Conservation (phyloP, 2,329 filamentous ascomycete genomes). For the Stagonosporopsis chrysanthemi region DNA sequence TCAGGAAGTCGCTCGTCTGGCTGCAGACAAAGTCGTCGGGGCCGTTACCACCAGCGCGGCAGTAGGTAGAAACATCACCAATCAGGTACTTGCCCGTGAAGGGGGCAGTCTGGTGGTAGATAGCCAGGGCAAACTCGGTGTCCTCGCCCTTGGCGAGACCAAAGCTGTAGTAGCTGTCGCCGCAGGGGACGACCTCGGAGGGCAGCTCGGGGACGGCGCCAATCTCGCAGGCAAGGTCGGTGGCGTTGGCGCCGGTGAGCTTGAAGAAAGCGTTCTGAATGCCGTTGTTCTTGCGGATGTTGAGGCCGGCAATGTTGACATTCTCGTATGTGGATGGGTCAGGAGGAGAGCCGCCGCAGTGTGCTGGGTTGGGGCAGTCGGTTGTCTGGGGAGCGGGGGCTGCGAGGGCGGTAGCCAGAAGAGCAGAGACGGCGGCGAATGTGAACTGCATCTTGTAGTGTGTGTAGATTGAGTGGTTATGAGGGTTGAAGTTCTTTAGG, state of each 20-base stretch:
- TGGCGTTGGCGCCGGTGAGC: conserved; percentile 28
- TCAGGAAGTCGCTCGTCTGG: conserved; percentile 17
- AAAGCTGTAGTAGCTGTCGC: conserved; percentile 30
- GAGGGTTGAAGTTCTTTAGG: not conserved
- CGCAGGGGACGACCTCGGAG: conserved; percentile 25
- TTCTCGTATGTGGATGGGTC: conserved; percentile 27
- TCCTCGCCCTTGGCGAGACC: conserved; percentile 15
- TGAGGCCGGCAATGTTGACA: conserved; percentile 30
- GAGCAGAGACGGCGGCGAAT: conserved; percentile 27
- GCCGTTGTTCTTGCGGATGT: conserved; percentile 28
- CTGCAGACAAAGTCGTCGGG: conserved; percentile 29
- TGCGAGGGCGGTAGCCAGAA: conserved; percentile 29
- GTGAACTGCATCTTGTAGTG: conserved; percentile 28
- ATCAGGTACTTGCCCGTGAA: conserved; percentile 20
- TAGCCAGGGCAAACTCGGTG: conserved; percentile 14
- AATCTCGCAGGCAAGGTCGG: conserved; percentile 20
- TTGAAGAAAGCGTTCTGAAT: conserved; percentile 32
- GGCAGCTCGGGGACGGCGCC: conserved; percentile 23
- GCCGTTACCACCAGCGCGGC: conserved; percentile 31
- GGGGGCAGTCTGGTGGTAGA: conserved; percentile 29
- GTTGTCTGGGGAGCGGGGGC: conserved; percentile 29
- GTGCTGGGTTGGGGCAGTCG: conserved; percentile 34
- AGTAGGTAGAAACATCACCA: conserved; percentile 27
- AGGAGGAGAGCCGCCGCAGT: conserved; percentile 20
- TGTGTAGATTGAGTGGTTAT: not conserved